Conservation (phyloP, 768 basidiomycete species). For the Lentinula guzmanii region DNA sequence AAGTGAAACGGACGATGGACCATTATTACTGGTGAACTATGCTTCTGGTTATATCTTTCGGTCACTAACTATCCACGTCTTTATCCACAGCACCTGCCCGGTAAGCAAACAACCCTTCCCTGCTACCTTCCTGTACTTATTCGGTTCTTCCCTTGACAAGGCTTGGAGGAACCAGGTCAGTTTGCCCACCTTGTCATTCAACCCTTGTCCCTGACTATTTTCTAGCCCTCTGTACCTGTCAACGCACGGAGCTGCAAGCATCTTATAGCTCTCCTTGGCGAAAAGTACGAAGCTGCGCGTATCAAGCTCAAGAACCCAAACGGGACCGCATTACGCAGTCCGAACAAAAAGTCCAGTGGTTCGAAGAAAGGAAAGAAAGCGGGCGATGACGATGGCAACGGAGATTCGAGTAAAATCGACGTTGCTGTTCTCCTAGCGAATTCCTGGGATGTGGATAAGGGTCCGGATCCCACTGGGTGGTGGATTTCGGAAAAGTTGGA, state of each 20-base stretch:
- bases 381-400: constrained; percentile 22
- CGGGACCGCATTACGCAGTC: constrained; percentile 14
- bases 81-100: constrained; percentile 22
- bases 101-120: constrained; percentile 14
- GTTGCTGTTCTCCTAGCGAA: constrained; percentile 47
- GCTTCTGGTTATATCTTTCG: not conserved
- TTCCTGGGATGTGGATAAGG: constrained; percentile 51
- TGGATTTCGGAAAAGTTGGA: constrained; percentile 61
- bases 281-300: constrained; percentile 41
- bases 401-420: constrained; percentile 25
- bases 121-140: not conserved
- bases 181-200: not conserved
- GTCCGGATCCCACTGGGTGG: constrained; percentile 52
- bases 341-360: constrained; percentile 6
- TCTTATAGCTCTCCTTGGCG: constrained; percentile 36
- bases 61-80: not conserved
- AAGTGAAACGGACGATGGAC: constrained; percentile 29
- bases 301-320: constrained; percentile 35
- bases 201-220: not conserved
- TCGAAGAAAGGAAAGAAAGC: constrained; percentile 1
- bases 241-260: constrained; percentile 47
- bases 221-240: constrained; percentile 27
- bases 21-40: constrained; percentile 33
- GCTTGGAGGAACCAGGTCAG: constrained; percentile 28
- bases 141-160: constrained; percentile 4